Evolutionary conservation across 2,329 filamentous ascomycete genomes (phyloP).

Genomic region (Arthrobotrys iridis): DNA sequence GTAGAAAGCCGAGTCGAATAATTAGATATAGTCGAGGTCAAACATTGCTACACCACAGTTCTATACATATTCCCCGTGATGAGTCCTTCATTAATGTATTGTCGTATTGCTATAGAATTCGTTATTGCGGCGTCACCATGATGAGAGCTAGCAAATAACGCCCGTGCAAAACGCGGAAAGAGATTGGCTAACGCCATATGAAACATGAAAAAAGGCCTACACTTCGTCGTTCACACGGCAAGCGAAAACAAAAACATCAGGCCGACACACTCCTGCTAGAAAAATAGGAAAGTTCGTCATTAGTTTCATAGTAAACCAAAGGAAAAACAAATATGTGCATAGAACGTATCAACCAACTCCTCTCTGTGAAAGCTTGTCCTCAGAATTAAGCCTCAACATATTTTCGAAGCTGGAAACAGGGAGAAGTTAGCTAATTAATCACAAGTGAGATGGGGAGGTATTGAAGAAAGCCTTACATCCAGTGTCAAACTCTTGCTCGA

Average conservation of each 20-base stretch:
- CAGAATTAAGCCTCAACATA: conserved; percentile 44
- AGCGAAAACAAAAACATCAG: background rate
- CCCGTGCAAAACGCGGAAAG: background rate
- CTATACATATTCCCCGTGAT: too few relatives aligned
- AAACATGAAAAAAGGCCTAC: conserved; percentile 30
- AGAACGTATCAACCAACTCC: conserved; percentile 34
- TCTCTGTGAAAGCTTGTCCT: background rate
- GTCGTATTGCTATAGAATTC: too few relatives aligned
- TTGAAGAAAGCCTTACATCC: conserved; percentile 76
- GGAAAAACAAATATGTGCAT: conserved; percentile 42
- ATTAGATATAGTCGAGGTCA: too few relatives aligned
- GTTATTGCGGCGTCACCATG: too few relatives aligned
- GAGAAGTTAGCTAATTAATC: background rate
- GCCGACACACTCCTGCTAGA: conserved; percentile 23
- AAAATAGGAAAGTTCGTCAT: conserved; percentile 8
- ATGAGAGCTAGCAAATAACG: background rate
- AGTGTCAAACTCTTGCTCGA: conserved; percentile 89
- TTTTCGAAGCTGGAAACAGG: conserved; percentile 37
- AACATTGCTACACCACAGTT: too few relatives aligned
- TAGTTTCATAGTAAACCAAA: background rate
- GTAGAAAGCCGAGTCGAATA: too few relatives aligned
- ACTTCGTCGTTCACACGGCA: background rate
- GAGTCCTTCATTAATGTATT: too few relatives aligned
- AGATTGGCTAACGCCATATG: conserved; percentile 18
- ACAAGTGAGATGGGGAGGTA: background rate